Evolutionary conservation across 1,139 yeast species (phyloP).

Genomic region (Yamadazyma dushanensis): DNA sequence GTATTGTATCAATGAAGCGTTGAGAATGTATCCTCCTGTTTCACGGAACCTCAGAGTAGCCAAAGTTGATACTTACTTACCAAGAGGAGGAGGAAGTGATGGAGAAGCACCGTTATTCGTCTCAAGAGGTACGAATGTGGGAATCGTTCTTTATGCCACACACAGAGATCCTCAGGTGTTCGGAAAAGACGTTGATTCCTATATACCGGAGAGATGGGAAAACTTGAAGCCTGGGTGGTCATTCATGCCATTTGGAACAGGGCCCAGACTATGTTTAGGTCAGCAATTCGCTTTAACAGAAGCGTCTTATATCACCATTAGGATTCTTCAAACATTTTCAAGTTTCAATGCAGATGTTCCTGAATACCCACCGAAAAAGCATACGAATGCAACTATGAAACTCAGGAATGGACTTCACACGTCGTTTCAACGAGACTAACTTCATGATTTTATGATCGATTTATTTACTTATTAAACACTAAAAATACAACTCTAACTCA

Average conservation of each 20-base stretch:
- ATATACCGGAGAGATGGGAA: conserved; percentile 53
- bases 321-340: conserved; percentile 43
- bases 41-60: conserved; percentile 50
- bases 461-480: neutral
- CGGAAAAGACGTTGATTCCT: conserved; percentile 47
- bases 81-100: conserved; percentile 53
- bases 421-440: neutral
- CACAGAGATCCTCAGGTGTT: conserved; percentile 42
- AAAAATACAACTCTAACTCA: conserved; percentile 13
- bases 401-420: conserved; percentile 22
- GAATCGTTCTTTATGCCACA: conserved; percentile 38
- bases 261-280: conserved; percentile 46
- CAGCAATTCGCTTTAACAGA: conserved; percentile 50
- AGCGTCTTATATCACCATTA: conserved; percentile 45
- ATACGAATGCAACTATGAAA: conserved; percentile 35
- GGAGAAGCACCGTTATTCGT: conserved; percentile 43
- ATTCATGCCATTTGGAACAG: conserved; percentile 46
- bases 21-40: conserved; percentile 55
- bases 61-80: conserved; percentile 29
- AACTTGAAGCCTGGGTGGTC: conserved; percentile 36
- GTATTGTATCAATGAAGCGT: conserved; percentile 48
- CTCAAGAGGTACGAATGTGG: conserved; percentile 40
- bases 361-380: conserved; percentile 35
- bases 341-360: conserved; percentile 14
- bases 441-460: neutral